Conservation (phyloP, 768 basidiomycete genomes). For the Serpula lacrymans region DNA sequence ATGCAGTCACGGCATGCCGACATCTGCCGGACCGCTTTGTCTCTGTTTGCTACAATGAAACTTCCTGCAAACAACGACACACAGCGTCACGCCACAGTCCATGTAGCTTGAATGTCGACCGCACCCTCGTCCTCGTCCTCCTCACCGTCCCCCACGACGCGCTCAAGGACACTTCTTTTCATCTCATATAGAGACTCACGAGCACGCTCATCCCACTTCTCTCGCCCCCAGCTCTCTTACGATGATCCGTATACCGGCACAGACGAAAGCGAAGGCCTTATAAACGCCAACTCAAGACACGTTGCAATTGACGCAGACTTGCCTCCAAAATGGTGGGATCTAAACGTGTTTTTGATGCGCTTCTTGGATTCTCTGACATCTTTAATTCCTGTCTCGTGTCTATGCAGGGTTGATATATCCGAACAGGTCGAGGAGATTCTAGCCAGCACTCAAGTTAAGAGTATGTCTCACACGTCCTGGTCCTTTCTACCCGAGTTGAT, state of each 20-base stretch:
- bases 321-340: conserved; percentile 81
- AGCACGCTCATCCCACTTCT: conserved; percentile 39
- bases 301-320: conserved; percentile 56
- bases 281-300: conserved; percentile 36
- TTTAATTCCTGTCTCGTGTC: conserved; percentile 13
- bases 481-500: conserved; percentile 7
- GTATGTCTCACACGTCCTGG: conserved; percentile 44
- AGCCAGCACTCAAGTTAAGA: conserved; percentile 65
- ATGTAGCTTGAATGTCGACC: conserved; percentile 26
- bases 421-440: conserved; percentile 87
- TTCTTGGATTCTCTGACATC: conserved; percentile 7
- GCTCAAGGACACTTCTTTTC: conserved; percentile 89
- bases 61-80: conserved; percentile 17
- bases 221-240: conserved; percentile 39
- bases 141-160: conserved; percentile 51
- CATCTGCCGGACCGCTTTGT: conserved; percentile 11
- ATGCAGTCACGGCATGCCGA: conserved; percentile 1
- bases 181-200: conserved; percentile 88
- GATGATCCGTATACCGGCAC: conserved; percentile 43
- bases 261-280: conserved; percentile 68
- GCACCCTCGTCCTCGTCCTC: conserved; percentile 30
- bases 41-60: conserved; percentile 15
- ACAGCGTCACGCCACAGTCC: conserved; percentile 10
- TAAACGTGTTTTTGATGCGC: neutral
- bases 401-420: conserved; percentile 84